Evolutionary conservation across 1,284 basidiomycete species (phyloP), one percentile per base, ranked within the genome.

Genomic region (Coniophora puteana): DNA sequence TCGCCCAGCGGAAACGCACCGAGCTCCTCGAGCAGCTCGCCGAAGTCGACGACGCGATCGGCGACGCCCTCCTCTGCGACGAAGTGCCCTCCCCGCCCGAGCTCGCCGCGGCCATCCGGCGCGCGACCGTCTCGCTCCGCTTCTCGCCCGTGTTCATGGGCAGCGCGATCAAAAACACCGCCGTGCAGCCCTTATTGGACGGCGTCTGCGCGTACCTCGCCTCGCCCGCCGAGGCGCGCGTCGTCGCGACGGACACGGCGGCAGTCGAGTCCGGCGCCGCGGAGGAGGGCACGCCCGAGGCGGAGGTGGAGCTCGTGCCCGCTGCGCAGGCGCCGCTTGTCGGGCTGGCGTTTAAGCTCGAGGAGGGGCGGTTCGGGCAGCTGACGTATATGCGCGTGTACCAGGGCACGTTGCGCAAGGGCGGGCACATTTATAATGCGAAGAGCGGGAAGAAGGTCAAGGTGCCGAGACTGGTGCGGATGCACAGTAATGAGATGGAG

Each of bases 401-500:
- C 63, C 94, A 98, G 65, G 96, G 96, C 22, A 89, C 81, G 35
- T 67, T 99, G 58, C 89, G 83, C 67, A 89, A 89, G 62, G 84
- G 90, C 2, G 79, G 76, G 45, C 74, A 85, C 49, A 95, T 99
- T 57, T 93, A 78, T 70, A 97, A 99, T 59, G 92, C 91, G 5
- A 76, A 94, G 31, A 95, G 93, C 16, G 96, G 94, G 38, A 99
- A 98, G 75, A 92, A 87, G 67, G 90, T 98, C 68, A 98, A 99
- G 68, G 91, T 99, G n/a, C 94, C 95, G 7, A 78, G 95, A 36
- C 71, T 99, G 48, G 96, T 98, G 45, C 79, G 94, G 45, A 97
- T 99, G 96, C 96, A 99, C 67, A 87, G 86, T 61, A 92, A 99
- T 58, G 95, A 99, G 67, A 98, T 99, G 96, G 96, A 99, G 83